Evolutionary conservation across 148 eudicot species (phyloP), one percentile per base, ranked within the genome.

Genomic region (Rhododendron ovatum): DNA sequence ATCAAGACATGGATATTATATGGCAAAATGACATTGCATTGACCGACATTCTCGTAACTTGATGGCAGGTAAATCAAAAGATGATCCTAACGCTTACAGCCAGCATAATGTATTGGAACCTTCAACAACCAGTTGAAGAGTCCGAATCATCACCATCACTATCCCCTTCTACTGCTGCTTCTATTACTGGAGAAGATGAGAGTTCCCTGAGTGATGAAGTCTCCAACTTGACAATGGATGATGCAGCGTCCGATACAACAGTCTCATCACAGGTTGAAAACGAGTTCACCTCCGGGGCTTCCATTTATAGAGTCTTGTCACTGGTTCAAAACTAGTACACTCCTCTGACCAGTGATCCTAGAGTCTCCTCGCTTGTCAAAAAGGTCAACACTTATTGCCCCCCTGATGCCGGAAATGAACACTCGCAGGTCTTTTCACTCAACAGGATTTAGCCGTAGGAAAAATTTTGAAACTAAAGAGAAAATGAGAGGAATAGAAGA

Each of bases 91-190:
- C 92, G 78, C 92, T 96, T 59, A 93, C 94, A 39, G 96, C 98
- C 84, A 95, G 98, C 91, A 91, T 94, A 67, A 96, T 96, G 98
- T 96, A 94, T 77, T 94, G 97, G 97, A 91, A 95, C 92, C 92
- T 95, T 89, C 95, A 91, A 86, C 98, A 91, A 65, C 84, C 87
- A 76, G 89, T 77, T 55, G 95, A 95, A n/a, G 95, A 92, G 35
- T 80, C 91, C 1, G 93, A 93, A 33, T 90, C 93, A 43, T 89
- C 95, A 4, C 88, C 90, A 35, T 89, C 95, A 4, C 89, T 91
- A 10, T 85, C 96, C 10, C 80, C 94, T 73, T 88, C 91, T 71
- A 30, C 92, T 8, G 87, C 88, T 33, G 90, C 17, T 51, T 47
- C 50, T 53, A 84, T 88, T 43, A 87, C 59, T 43, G 94, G 95